Evolutionary conservation across 73 alveolate species (phyloP).

Genomic region (Stentor roeselii): DNA sequence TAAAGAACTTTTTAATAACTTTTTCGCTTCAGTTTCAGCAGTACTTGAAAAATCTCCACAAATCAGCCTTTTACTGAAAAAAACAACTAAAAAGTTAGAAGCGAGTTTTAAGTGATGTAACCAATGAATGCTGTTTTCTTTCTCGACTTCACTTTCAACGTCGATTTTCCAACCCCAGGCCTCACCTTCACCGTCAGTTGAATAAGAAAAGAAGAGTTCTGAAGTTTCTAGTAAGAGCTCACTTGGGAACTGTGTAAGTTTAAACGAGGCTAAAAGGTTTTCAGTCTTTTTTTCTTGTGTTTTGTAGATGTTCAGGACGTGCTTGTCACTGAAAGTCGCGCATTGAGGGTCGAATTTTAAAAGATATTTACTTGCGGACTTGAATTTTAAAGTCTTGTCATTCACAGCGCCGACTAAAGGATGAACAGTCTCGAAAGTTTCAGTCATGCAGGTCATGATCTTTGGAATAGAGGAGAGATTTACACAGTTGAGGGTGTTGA

Average conservation of each 20-base stretch:
- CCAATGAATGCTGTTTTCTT: background rate
- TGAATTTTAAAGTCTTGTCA: background rate
- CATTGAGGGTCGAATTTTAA: constrained; percentile 8
- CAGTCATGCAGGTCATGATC: background rate
- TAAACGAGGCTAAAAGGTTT: background rate
- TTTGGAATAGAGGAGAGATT: background rate
- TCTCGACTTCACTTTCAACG: constrained; percentile 23
- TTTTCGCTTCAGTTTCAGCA: background rate
- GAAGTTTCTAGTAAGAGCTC: background rate
- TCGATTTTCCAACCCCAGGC: constrained; percentile 23
- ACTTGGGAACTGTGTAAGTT: background rate
- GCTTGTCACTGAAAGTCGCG: background rate
- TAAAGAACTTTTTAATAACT: background rate
- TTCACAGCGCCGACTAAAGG: background rate
- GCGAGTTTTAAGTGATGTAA: background rate
- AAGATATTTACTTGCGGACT: background rate
- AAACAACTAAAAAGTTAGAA: background rate
- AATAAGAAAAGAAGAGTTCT: background rate
- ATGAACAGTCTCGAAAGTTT: background rate
- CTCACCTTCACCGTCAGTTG: background rate
- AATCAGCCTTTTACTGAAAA: constrained; percentile 7
- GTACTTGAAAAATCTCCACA: background rate
- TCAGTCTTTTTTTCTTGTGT: background rate
- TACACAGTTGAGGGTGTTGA: constrained; percentile 3
- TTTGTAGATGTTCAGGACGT: background rate